phyloP scores from a whole-genome alignment of 2,329 filamentous ascomycete species.

The Aspergillus floridensis region DNA sequence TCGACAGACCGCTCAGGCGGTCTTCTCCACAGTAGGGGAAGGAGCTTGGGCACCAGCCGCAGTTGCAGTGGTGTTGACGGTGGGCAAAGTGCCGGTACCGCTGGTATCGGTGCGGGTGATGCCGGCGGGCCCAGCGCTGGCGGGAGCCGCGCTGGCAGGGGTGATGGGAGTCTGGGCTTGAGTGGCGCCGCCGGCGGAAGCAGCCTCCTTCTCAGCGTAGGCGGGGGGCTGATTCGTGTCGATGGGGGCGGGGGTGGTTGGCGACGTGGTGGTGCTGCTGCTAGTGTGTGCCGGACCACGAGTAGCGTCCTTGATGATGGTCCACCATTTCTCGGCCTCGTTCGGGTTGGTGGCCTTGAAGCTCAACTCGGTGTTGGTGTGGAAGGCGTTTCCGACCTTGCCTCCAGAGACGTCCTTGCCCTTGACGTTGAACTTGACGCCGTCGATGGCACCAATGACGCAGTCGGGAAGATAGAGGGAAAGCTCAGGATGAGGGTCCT shows the following conservation, averaged over 20 bases:
- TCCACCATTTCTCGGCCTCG: conserved; percentile 83
- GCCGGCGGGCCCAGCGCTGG: neutral
- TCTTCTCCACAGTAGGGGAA: neutral
- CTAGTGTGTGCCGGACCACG: conserved; percentile 12
- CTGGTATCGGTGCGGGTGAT: conserved; percentile 12
- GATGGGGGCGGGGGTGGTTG: conserved; percentile 12
- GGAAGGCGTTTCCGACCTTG: conserved; percentile 75
- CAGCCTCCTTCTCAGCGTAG: conserved; percentile 26
- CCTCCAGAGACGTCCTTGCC: conserved; percentile 84
- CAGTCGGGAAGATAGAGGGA: conserved; percentile 93
- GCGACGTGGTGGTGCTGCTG: conserved; percentile 4
- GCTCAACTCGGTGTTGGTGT: conserved; percentile 72
- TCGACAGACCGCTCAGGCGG: neutral
- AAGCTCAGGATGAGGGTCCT: conserved; percentile 67
- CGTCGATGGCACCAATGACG: conserved; percentile 67
- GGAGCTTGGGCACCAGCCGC: neutral
- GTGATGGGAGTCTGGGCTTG: conserved; percentile 8
- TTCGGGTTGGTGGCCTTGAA: conserved; percentile 83
- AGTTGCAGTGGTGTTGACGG: conserved; percentile 3
- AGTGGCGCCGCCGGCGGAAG: neutral
- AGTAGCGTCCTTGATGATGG: conserved; percentile 56
- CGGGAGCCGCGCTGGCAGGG: conserved; percentile 2
- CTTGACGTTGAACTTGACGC: conserved; percentile 88
- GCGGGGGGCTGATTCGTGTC: conserved; percentile 22
- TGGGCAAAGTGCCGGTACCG: neutral